Conservation (phyloP, 441 rosid species). For the Brassica hybrid region DNA sequence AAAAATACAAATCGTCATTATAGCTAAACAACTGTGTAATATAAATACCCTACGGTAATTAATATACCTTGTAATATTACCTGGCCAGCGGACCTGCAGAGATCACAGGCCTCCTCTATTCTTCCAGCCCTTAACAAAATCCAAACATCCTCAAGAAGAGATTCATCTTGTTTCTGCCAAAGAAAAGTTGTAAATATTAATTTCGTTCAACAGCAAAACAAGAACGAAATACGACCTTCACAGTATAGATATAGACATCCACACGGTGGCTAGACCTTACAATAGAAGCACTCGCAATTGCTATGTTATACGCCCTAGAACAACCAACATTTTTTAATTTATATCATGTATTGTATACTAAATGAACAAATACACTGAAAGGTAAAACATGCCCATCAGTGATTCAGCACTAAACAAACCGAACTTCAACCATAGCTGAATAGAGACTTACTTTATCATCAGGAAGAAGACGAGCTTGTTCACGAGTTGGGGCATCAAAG, state of each 20-base stretch:
- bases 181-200: slow-evolving; percentile 25
- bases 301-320: slow-evolving; percentile 13
- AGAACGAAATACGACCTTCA: slow-evolving; percentile 11
- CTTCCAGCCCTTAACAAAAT: slow-evolving; percentile 93
- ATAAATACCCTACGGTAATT: not conserved
- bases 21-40: not conserved
- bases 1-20: slow-evolving; percentile 21
- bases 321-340: slow-evolving; percentile 17
- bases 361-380: not conserved
- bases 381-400: slow-evolving; percentile 7
- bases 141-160: slow-evolving; percentile 97
- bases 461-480: slow-evolving; percentile 76
- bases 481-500: slow-evolving; percentile 99
- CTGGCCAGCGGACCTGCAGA: slow-evolving; percentile 98
- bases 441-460: slow-evolving; percentile 75
- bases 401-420: slow-evolving; percentile 18
- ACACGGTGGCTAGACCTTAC: slow-evolving; percentile 9
- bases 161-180: slow-evolving; percentile 92
- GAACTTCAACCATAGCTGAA: slow-evolving; percentile 22
- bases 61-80: slow-evolving; percentile 45
- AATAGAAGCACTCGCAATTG: slow-evolving; percentile 10
- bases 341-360: slow-evolving; percentile 11
- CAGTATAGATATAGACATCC: slow-evolving; percentile 17
- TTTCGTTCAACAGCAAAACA: not conserved
- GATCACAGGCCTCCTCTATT: slow-evolving; percentile 86